Evolutionary conservation across 2,329 filamentous ascomycete genomes (phyloP), one percentile per base, ranked within the genome.

Genomic region (Aspergillus sp.): DNA sequence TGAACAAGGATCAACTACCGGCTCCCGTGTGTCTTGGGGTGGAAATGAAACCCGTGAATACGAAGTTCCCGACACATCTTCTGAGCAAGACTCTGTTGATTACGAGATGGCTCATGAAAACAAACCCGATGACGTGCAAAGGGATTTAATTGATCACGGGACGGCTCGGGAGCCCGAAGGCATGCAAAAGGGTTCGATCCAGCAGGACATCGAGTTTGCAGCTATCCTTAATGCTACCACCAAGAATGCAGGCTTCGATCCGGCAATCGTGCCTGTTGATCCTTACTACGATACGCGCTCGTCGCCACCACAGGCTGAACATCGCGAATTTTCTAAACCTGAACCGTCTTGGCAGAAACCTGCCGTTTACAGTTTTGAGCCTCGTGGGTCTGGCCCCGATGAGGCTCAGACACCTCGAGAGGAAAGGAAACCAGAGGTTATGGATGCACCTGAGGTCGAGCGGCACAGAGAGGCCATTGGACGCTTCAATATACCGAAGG

Each of bases 221-320:
- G 85, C 85, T 23, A 81, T 79, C 3, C 68, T 88, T 42, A 84
- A 84, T 49, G 86, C 84, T 43, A 84, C 82, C 1, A 73, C 87
- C 43, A 71, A 83, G 60, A 78, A 82, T n/a, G 79, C 82, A 41
- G 85, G 85, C 0, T 88, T 89, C 53, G 78, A 87, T 58, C 80
- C 83, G 4, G 78, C 85, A 37, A 81, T 88, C 49, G 81, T 88
- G 41, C 83, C 85, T 32, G 74, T 86, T 41, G 77, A 88, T 56
- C 79, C 81, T 0, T 71, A 66, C 1, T 88, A 83, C 58, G 80
- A 80, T 53, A 76, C 74, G 44, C 81, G 84, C 23, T 77, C 81
- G 46, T 85, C 83, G 1, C 81, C 83, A 6, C 81, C 82, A 3
- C 78, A 78, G 4, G 78, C 81, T 3, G 77, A 80, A 53, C 77